Conservation (phyloP, 2,329 filamentous ascomycete species). For the Stromatinia cepivora region DNA sequence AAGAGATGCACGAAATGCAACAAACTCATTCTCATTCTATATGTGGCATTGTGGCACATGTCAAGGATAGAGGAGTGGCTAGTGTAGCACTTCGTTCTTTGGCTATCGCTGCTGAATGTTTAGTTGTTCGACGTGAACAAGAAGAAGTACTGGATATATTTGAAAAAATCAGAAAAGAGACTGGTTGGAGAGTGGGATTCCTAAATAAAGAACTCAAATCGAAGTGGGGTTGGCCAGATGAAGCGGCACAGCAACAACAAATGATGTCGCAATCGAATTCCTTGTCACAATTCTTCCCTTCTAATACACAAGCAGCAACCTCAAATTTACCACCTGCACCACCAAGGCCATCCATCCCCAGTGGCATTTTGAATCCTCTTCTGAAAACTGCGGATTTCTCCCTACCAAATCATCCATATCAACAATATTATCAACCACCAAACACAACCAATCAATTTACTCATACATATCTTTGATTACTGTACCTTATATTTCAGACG, state of each 20-base stretch:
- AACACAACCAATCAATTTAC: constrained; percentile 46
- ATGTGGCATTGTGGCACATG: constrained; percentile 85
- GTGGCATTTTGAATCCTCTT: constrained; percentile 67
- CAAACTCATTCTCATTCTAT: constrained; percentile 78
- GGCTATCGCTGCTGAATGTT: constrained; percentile 71
- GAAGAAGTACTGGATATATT: constrained; percentile 79
- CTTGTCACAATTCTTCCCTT: constrained; percentile 37
- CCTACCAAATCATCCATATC: constrained; percentile 77
- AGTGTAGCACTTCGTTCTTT: constrained; percentile 78
- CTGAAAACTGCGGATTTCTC: constrained; percentile 73
- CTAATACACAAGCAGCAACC: constrained; percentile 26
- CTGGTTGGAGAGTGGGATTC: constrained; percentile 74
- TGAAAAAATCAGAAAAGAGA: constrained; percentile 70
- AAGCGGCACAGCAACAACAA: constrained; percentile 38
- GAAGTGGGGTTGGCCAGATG: constrained; percentile 70
- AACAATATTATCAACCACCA: constrained; percentile 76
- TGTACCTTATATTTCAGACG: not conserved
- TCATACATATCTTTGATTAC: constrained; percentile 34
- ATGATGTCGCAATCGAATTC: constrained; percentile 33
- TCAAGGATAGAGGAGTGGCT: constrained; percentile 76
- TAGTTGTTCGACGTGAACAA: constrained; percentile 70
- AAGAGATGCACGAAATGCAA: constrained; percentile 70
- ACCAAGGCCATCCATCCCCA: constrained; percentile 32
- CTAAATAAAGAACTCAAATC: constrained; percentile 72
- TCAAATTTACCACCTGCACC: constrained; percentile 34